Evolutionary conservation across 208 protist species (phyloP), one percentile per base, ranked within the genome.

Genomic region (Acanthamoeba healyi): DNA sequence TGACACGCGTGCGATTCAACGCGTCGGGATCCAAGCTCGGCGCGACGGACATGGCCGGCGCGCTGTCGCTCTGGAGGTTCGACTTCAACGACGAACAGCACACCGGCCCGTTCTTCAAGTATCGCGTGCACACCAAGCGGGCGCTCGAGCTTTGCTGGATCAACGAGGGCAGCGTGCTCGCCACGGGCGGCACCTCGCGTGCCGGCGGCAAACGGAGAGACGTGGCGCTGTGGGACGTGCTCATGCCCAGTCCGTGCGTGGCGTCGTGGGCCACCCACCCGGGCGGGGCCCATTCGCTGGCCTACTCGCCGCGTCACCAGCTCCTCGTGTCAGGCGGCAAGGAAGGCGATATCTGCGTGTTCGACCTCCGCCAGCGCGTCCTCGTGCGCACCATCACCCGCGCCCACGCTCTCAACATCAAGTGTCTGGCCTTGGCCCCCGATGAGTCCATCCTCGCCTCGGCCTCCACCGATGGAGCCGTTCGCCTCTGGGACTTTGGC

Each of bases 161-260:
- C 12, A 92, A 92, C 38, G 61, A 77, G 40, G 87, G 87, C 51
- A 92, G 87, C 46, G 51, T 92, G 51, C 40, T 92, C 5, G 87
- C 61, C 38, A 92, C 87, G 6, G 87, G 38, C 29, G 87, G 87
- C 46, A 77, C 61, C 61, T 67, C 61, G 40, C 58, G 51, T 32
- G 87, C 87, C 26, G 87, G 87, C 70, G 58, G 32, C 58, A 92
- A 56, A 36, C 87, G 61, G n/a, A 29, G 87, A 26, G 46, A 92
- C 65, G 87, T 92, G 51, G 87, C 87, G 5, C 87, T 92, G 26
- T 92, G 51, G 87, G 87, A 92, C 61, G 46, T 56, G 22, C 87
- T 92, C 56, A 56, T 92, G 61, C n/a, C 87, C 87, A 92, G 40
- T 56, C 87, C 87, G 26, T 61, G 42, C 29, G 87, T 92, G 36